Base-by-base conservation (phyloP, 2,329 filamentous ascomycete species). In the Microcera coccophila region DNA sequence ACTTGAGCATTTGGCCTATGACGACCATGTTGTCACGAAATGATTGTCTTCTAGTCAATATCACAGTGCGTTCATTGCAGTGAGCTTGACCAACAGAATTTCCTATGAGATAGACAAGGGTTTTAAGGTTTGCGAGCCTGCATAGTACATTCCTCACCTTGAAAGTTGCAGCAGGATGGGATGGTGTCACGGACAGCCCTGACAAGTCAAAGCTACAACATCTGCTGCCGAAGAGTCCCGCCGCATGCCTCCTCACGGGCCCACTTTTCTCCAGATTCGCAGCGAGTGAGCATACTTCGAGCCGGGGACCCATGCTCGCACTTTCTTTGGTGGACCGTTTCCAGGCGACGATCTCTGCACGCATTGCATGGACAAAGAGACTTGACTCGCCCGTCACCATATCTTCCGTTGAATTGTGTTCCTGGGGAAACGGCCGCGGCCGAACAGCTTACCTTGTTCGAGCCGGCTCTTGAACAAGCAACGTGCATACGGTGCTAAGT, bases 381-480 rank as follows among this genome's bases (percentile, higher is more conserved):
- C 55, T 59, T 58, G 48, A 40, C 47, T 58, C 45, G 42, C 43
- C 57, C 58, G 50, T 47, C 52, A 47, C 21, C 46, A 55, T 44
- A 39, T 40, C 44, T 43, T 39, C 43, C 38, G 50, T 39, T 18
- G 32, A 33, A 28, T 39, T 52, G 36, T 53, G 39, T 48, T 49
- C 43, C 41, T 43, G 55, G 47, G 47, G 48, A 44, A 16, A 53
- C 45, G 50, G 53, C 61, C 59, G 60, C 60, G 60, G 58, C 62
- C 61, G 55, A 60, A 46, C 46, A 46, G 41, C 47, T 58, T 60
- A n/a, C n/a, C n/a, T n/a, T n/a, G n/a, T n/a, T n/a, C 57, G 48
- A 53, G 54, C 56, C 57, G 59, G 60, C 42, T 52, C 57, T 58
- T 56, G 46, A 38, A 40, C 48, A 52, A 20, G 39, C 28, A 53